These are phyloP conservation scores for Fulvia fulva DNA, from an alignment of 2,329 filamentous ascomycete species.

Conservation along the genomic window DNA sequence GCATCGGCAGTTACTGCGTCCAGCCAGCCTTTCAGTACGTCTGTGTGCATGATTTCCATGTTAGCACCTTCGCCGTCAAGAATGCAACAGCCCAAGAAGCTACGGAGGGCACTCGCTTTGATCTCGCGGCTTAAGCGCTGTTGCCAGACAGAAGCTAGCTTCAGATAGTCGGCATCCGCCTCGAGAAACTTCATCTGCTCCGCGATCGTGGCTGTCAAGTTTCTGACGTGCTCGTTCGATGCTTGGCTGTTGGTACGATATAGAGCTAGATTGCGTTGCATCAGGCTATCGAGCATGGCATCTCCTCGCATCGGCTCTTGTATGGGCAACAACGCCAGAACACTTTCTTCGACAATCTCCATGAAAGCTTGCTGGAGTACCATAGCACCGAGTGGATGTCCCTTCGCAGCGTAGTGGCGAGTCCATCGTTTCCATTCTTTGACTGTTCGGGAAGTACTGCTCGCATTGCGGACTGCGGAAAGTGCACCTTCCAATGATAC, in stretches of 20 bases:
- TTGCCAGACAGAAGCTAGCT: constrained; percentile 79
- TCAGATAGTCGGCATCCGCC: constrained; percentile 83
- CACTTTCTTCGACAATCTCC: constrained; percentile 60
- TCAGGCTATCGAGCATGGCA: constrained; percentile 23
- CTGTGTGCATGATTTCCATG: constrained; percentile 41
- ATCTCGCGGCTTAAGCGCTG: constrained; percentile 81
- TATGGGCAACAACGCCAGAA: constrained; percentile 24
- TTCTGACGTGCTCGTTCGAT: constrained; percentile 46
- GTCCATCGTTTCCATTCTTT: constrained; percentile 86
- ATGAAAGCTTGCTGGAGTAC: constrained; percentile 85
- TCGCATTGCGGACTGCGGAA: constrained; percentile 81
- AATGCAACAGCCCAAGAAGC: constrained; percentile 79
- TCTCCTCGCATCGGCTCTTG: constrained; percentile 16
- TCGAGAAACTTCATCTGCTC: constrained; percentile 86
- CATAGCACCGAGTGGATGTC: constrained; percentile 84
- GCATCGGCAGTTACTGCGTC: constrained; percentile 76
- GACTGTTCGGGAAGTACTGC: constrained; percentile 59
- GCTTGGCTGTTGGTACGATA: constrained; percentile 11
- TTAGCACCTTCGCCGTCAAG: constrained; percentile 76
- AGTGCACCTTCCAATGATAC: constrained; percentile 84
- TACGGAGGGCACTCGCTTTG: constrained; percentile 75
- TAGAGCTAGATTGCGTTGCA: constrained; percentile 24
- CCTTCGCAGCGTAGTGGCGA: constrained; percentile 74
- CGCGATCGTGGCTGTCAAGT: constrained; percentile 66
- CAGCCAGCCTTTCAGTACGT: constrained; percentile 77